Percentiles rank a stretch among this genome's conserved stretches.
phyloP scores from a whole-genome alignment of 805 yeast species.

The Lipomyces anomalus region DNA sequence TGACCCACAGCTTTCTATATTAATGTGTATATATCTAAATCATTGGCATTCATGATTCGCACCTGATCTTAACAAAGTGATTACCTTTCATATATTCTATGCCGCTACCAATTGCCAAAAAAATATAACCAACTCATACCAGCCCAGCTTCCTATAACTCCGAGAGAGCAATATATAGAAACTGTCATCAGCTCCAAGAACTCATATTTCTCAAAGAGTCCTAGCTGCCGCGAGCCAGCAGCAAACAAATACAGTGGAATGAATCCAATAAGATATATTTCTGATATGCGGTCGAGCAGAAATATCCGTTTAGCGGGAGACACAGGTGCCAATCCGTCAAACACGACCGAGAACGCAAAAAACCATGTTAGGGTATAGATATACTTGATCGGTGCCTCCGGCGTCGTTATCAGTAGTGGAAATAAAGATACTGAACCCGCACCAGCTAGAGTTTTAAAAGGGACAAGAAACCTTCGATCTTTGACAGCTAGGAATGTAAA shows the following conservation, averaged over 20 bases:
- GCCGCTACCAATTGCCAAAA: conserved; percentile 2
- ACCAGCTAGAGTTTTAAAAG: conserved; percentile 65
- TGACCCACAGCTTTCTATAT: too few species aligned
- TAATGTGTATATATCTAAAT: too few species aligned
- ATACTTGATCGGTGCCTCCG: conserved; percentile 72
- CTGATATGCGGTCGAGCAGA: conserved; percentile 63
- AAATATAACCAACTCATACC: conserved; percentile 86
- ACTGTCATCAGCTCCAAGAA: conserved; percentile 75
- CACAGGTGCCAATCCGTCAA: conserved; percentile 46
- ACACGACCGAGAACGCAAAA: conserved; percentile 64
- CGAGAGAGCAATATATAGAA: conserved; percentile 81
- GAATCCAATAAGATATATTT: conserved; percentile 61
- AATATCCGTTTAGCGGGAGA: conserved; percentile 37
- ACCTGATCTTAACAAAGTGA: too few species aligned
- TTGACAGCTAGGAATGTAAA: conserved; percentile 64
- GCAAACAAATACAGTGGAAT: conserved; percentile 55
- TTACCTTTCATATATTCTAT: too few species aligned
- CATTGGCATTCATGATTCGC: too few species aligned
- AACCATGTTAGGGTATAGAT: conserved; percentile 81
- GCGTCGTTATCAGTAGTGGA: conserved; percentile 76
- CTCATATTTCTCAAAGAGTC: conserved; percentile 49
- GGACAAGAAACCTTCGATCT: conserved; percentile 64
- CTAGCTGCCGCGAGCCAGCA: conserved; percentile 49
- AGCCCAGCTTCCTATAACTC: conserved; percentile 80
- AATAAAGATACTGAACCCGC: conserved; percentile 84